These are phyloP conservation scores for Macadamia tetraphylla DNA, from an alignment of 164 flowering plant species.

Conservation along the genomic window DNA sequence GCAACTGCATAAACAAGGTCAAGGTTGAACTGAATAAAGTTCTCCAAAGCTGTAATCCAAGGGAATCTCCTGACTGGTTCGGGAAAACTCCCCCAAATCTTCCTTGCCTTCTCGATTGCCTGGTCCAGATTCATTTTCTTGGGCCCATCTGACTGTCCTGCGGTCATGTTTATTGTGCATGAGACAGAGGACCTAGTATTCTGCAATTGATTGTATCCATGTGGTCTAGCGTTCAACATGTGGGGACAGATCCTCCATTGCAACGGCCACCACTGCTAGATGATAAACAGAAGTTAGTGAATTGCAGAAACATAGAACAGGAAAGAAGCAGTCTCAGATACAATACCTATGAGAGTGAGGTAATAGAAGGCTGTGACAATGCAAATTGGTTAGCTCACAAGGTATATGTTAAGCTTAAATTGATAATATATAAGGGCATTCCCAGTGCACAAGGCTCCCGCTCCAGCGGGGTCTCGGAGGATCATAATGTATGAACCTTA, in stretches of 20 bases:
- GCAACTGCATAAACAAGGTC: conserved; percentile 47
- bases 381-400: background rate
- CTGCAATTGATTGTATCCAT: conserved; percentile 8
- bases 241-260: background rate
- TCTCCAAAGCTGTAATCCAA: conserved; percentile 49
- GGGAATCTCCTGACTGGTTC: conserved; percentile 83
- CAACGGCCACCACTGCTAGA: conserved; percentile 19
- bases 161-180: conserved; percentile 40
- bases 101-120: conserved; percentile 32
- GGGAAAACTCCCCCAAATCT: conserved; percentile 61
- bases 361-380: background rate
- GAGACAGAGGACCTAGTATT: conserved; percentile 15
- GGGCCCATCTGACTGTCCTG: conserved; percentile 50
- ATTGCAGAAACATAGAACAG: background rate
- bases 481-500: no score
- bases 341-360: background rate
- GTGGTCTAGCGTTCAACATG: conserved; percentile 17
- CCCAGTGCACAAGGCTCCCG: no score
- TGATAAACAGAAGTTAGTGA: conserved; percentile 6
- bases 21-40: conserved; percentile 54
- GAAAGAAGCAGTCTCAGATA: background rate
- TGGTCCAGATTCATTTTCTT: conserved; percentile 34
- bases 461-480: no score
- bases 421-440: no score
- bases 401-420: background rate